phyloP scores from a whole-genome alignment of 1,139 yeast species.

The Geotrichum bryndzae region DNA sequence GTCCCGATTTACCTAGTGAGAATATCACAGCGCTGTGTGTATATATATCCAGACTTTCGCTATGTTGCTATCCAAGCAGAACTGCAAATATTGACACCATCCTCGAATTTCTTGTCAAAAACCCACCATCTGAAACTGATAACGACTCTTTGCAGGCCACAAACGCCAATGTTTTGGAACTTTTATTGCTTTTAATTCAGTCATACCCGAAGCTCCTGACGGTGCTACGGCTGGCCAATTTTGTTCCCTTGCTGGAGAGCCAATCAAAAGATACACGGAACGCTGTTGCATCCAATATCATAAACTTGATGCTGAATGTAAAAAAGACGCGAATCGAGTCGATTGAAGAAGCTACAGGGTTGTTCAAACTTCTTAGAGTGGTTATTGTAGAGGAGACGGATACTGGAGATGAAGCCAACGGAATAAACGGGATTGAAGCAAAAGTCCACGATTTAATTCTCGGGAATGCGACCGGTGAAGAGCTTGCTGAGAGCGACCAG shows the following conservation, averaged over 20 bases:
- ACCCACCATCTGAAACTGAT: slow-evolving; percentile 25
- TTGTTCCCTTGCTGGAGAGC: slow-evolving; percentile 33
- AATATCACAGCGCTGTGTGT: slow-evolving; percentile 63
- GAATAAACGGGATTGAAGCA: neutral
- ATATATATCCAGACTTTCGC: slow-evolving; percentile 56
- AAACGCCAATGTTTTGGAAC: slow-evolving; percentile 45
- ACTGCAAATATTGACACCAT: slow-evolving; percentile 56
- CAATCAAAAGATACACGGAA: slow-evolving; percentile 37
- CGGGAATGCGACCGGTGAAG: slow-evolving; percentile 13
- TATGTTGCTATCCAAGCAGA: slow-evolving; percentile 45
- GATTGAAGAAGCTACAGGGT: slow-evolving; percentile 36
- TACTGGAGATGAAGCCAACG: neutral
- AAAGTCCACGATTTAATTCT: slow-evolving; percentile 1
- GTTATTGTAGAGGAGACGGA: slow-evolving; percentile 29
- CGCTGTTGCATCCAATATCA: slow-evolving; percentile 31
- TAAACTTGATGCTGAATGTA: slow-evolving; percentile 30
- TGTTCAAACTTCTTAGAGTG: slow-evolving; percentile 37
- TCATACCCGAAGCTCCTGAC: slow-evolving; percentile 20
- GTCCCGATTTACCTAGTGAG: slow-evolving; percentile 58
- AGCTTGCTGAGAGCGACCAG: slow-evolving; percentile 19
- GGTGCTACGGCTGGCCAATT: slow-evolving; percentile 34
- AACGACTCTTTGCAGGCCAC: slow-evolving; percentile 19
- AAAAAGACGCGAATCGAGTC: slow-evolving; percentile 26
- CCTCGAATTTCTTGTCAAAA: slow-evolving; percentile 52
- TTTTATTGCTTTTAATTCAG: slow-evolving; percentile 55